Conservation (phyloP, 1,284 basidiomycete genomes). For the Ganoderma resinaceum region DNA sequence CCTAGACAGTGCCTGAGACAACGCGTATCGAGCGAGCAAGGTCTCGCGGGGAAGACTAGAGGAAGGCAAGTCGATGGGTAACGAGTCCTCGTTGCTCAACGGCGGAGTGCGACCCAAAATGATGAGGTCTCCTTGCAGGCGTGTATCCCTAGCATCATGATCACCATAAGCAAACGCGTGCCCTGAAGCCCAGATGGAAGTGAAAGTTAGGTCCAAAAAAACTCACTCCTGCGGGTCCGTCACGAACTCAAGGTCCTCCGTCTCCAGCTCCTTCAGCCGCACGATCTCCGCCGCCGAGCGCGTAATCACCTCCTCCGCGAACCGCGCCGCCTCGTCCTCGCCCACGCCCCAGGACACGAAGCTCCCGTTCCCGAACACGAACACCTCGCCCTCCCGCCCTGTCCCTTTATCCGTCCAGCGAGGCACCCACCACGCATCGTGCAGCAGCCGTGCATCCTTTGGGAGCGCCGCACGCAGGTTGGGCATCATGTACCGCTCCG, state of each 20-base stretch:
- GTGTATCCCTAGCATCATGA: conserved; percentile 66
- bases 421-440: conserved; percentile 84
- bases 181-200: conserved; percentile 19
- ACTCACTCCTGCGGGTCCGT: conserved; percentile 86
- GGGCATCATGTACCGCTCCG: conserved; percentile 73
- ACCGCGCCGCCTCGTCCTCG: conserved; percentile 79
- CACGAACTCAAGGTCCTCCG: conserved; percentile 91
- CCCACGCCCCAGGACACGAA: conserved; percentile 89
- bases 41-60: conserved; percentile 66
- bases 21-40: conserved; percentile 85
- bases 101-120: conserved; percentile 79
- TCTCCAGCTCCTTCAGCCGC: conserved; percentile 75
- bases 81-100: conserved; percentile 50
- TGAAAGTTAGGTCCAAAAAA: conserved; percentile 4
- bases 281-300: conserved; percentile 65
- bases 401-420: conserved; percentile 57
- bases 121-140: conserved; percentile 88
- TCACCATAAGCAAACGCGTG: neutral
- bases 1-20: conserved; percentile 87
- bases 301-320: conserved; percentile 69
- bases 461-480: conserved; percentile 63
- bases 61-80: conserved; percentile 53
- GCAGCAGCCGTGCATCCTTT: conserved; percentile 59
- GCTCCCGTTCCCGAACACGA: conserved; percentile 85
- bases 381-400: conserved; percentile 82